Percentiles rank a stretch among this genome's conserved stretches.
These are phyloP conservation scores for Epichloe brachyelytri DNA, from an alignment of 2,329 filamentous ascomycete species.

Conservation along the genomic window DNA sequence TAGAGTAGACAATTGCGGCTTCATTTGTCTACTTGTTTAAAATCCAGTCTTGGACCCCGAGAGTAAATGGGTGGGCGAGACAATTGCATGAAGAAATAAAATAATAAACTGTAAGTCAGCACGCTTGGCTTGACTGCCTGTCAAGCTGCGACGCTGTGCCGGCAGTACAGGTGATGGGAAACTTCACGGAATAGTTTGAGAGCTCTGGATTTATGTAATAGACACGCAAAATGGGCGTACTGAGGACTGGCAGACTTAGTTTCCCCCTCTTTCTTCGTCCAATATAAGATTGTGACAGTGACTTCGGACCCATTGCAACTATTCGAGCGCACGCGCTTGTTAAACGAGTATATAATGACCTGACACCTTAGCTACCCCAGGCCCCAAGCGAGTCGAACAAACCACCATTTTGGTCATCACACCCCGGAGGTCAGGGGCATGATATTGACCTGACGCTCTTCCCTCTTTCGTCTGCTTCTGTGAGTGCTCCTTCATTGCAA, in stretches of 20 bases:
- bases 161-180: neutral
- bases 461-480: no score
- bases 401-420: no score
- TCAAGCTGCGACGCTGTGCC: neutral
- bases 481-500: no score
- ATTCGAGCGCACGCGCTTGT: no score
- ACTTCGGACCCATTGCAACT: no score
- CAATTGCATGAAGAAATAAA: constrained; percentile 1
- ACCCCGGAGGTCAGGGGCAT: no score
- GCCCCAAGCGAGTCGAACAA: no score
- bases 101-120: constrained; percentile 1
- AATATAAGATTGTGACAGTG: neutral
- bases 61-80: neutral
- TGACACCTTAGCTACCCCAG: no score
- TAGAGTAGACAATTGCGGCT: neutral
- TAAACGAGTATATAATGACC: no score
- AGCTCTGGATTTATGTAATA: constrained; percentile 8
- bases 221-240: constrained; percentile 7
- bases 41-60: neutral
- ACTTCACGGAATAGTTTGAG: neutral
- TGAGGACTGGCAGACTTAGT: constrained; percentile 2
- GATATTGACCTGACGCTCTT: no score
- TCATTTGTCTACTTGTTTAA: constrained; percentile 2
- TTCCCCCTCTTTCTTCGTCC: neutral
- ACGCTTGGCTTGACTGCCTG: neutral